These are phyloP conservation scores for Kodamaea lidongshanica DNA, from an alignment of 805 yeast genomes.

Conservation along the genomic window DNA sequence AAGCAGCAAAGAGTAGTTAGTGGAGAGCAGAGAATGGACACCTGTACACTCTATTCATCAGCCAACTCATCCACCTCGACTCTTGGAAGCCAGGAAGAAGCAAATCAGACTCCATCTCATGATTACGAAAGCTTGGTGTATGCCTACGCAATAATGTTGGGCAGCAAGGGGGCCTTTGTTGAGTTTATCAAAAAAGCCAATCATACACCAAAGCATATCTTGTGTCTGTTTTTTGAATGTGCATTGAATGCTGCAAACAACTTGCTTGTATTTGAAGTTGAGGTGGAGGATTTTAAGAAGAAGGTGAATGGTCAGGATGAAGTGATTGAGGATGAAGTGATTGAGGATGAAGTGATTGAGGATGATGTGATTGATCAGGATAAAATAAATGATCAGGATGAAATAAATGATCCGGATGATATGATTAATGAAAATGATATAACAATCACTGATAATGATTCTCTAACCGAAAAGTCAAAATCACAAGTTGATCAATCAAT, in stretches of 20 bases:
- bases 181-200: conserved; percentile 6
- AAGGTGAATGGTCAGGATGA: not conserved
- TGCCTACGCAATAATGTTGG: conserved; percentile 4
- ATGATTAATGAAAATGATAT: too few relatives aligned
- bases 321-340: conserved; percentile 3
- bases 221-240: conserved; percentile 6
- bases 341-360: too few relatives aligned
- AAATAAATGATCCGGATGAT: too few relatives aligned
- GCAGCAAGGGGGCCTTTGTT: conserved; percentile 4
- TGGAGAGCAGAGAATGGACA: too few relatives aligned
- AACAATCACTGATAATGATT: too few relatives aligned
- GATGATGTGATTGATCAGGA: too few relatives aligned
- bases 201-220: conserved; percentile 4
- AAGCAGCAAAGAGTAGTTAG: too few relatives aligned
- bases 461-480: too few relatives aligned
- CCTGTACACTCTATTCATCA: conserved; percentile 5
- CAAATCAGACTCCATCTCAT: conserved; percentile 2
- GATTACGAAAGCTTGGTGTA: conserved; percentile 6
- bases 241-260: conserved; percentile 1
- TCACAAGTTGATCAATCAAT: too few relatives aligned
- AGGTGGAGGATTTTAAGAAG: not conserved
- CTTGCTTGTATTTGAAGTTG: not conserved
- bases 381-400: too few relatives aligned
- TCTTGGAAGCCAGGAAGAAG: conserved; percentile 5
- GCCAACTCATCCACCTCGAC: conserved; percentile 6